A percentile compares a stretch with the other conserved stretches of the same genome.
These are phyloP conservation scores for Phytopythium ostracodes DNA, from an alignment of 352 stramenopile genomes.

Conservation along the genomic window DNA sequence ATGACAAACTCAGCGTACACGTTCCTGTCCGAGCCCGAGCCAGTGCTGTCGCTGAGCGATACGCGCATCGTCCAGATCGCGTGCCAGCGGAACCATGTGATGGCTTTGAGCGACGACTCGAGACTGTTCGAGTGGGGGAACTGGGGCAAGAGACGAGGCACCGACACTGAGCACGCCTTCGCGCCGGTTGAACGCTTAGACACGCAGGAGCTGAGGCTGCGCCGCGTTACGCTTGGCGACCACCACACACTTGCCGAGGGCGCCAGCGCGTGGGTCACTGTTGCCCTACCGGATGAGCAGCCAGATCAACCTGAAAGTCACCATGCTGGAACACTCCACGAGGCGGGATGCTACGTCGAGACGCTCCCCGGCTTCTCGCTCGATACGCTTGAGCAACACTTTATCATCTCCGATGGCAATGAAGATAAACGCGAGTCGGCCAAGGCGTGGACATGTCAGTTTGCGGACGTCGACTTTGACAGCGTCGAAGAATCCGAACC, in stretches of 20 bases:
- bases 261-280: slow-evolving; percentile 56
- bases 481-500: slow-evolving; percentile 33
- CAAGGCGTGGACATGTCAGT: slow-evolving; percentile 21
- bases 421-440: no score
- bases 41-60: slow-evolving; percentile 47
- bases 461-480: slow-evolving; percentile 54
- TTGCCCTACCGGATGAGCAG: slow-evolving; percentile 10
- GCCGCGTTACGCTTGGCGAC: slow-evolving; percentile 41
- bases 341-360: slow-evolving; percentile 25
- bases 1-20: slow-evolving; percentile 72
- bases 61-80: slow-evolving; percentile 37
- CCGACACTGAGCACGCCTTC: slow-evolving; percentile 59
- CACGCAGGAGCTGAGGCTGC: slow-evolving; percentile 22
- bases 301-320: slow-evolving; percentile 5
- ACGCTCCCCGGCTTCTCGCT: slow-evolving; percentile 17
- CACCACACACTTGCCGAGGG: slow-evolving; percentile 59
- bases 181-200: slow-evolving; percentile 32
- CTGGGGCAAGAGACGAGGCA: slow-evolving; percentile 50
- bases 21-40: slow-evolving; percentile 55
- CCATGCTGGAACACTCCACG: not conserved
- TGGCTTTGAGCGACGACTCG: slow-evolving; percentile 35
- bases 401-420: slow-evolving; percentile 6
- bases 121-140: slow-evolving; percentile 68
- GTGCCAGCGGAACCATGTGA: slow-evolving; percentile 56
- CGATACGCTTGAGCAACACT: slow-evolving; percentile 19